Evolutionary conservation across 208 protist genomes (phyloP).

Genomic region (Wallacemonas collosoma): DNA sequence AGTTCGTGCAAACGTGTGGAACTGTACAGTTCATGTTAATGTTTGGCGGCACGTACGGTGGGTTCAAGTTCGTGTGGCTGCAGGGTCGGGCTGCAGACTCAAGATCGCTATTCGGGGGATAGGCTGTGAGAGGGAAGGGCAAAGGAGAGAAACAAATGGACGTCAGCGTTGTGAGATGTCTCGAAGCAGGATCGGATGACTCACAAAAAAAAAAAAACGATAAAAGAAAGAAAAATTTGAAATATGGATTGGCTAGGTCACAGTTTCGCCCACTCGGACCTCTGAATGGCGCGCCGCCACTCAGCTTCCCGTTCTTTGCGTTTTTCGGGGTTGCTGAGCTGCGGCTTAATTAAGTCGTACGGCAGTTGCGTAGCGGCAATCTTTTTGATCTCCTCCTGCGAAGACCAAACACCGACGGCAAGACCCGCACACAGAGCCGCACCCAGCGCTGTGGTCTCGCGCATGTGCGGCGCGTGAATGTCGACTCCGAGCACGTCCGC

Average conservation of each 20-base stretch:
- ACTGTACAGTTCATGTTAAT: too few relatives aligned
- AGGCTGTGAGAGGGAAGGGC: too few relatives aligned
- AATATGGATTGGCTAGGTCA: slow-evolving; percentile 17
- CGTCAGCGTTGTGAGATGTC: too few relatives aligned
- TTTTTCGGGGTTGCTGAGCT: slow-evolving; percentile 21
- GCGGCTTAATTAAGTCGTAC: slow-evolving; percentile 37
- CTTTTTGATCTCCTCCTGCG: slow-evolving; percentile 44
- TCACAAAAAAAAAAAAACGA: slow-evolving; percentile 6
- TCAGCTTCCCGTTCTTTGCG: slow-evolving; percentile 36
- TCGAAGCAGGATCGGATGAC: too few relatives aligned
- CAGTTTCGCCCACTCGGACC: slow-evolving; percentile 70
- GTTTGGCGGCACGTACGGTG: too few relatives aligned
- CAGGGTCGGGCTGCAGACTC: too few relatives aligned
- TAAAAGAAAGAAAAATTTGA: background rate
- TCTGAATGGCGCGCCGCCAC: slow-evolving; percentile 59
- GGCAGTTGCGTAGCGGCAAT: slow-evolving; percentile 32
- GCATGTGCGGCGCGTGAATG: slow-evolving; percentile 67
- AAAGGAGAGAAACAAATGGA: too few relatives aligned
- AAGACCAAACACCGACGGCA: slow-evolving; percentile 62
- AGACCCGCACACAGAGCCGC: slow-evolving; percentile 80
- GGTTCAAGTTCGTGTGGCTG: too few relatives aligned
- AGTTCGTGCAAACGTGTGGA: too few relatives aligned
- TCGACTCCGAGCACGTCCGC: slow-evolving; percentile 82
- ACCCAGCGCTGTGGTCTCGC: slow-evolving; percentile 79
- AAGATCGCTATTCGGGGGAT: too few relatives aligned